These are phyloP conservation scores for Cymbopogon citratus DNA, from an alignment of 176 grass and related monocot species.

Conservation along the genomic window DNA sequence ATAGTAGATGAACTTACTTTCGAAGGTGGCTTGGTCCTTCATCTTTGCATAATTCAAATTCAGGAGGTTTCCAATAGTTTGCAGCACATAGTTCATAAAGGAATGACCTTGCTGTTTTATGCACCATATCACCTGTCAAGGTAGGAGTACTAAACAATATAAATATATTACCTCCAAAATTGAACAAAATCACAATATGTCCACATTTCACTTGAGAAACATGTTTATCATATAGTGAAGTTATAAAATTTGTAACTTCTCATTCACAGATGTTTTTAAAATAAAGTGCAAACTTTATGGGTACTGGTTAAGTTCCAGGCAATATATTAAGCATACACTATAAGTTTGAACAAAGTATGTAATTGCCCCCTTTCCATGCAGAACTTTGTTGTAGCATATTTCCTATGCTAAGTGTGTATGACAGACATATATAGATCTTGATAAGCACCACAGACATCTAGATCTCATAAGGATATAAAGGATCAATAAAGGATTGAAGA, in stretches of 20 bases:
- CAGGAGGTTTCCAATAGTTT: slow-evolving; percentile 64
- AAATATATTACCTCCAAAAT: slow-evolving; percentile 12
- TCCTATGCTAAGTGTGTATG: neutral
- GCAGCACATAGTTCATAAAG: slow-evolving; percentile 73
- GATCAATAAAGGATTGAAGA: neutral
- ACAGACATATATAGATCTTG: neutral
- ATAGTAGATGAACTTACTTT: slow-evolving; percentile 45
- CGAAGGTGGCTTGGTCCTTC: slow-evolving; percentile 72
- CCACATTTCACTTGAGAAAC: neutral
- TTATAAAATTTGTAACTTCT: neutral
- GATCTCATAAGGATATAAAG: neutral
- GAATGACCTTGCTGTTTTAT: slow-evolving; percentile 61
- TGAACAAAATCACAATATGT: slow-evolving; percentile 13
- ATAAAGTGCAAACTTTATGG: slow-evolving; percentile 8
- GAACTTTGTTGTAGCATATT: neutral
- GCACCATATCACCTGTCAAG: slow-evolving; percentile 45
- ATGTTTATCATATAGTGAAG: neutral
- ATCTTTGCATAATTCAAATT: slow-evolving; percentile 59
- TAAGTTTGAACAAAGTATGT: slow-evolving; percentile 21
- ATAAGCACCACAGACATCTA: slow-evolving; percentile 6
- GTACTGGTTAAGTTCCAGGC: slow-evolving; percentile 7
- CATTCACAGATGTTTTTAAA: neutral
- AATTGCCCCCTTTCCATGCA: slow-evolving; percentile 1
- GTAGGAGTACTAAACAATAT: neutral
- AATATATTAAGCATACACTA: slow-evolving; percentile 20